These are phyloP conservation scores for Phialemoniopsis sp. DNA, from an alignment of 2,329 filamentous ascomycete species.

Conservation along the genomic window DNA sequence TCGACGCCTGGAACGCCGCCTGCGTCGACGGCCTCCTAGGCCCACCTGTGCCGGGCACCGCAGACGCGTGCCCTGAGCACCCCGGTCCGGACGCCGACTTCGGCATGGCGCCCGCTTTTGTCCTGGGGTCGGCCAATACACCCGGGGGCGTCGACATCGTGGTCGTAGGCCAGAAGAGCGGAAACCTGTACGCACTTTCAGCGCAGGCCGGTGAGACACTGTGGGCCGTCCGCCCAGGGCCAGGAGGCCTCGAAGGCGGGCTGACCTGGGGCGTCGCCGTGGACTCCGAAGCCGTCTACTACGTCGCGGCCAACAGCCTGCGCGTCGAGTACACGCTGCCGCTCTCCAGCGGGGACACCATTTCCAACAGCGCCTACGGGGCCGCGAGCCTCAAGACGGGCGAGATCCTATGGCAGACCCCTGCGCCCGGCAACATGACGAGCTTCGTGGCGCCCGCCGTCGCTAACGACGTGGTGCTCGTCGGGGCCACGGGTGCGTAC, in stretches of 20 bases:
- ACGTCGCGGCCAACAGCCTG: constrained; percentile 16
- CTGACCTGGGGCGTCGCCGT: constrained; percentile 24
- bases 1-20: constrained; percentile 16
- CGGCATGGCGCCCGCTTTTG: constrained; percentile 20
- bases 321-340: constrained; percentile 3
- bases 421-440: constrained; percentile 1
- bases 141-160: constrained; percentile 15
- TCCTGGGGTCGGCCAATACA: constrained; percentile 11
- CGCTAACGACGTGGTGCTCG: constrained; percentile 11
- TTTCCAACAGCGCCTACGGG: constrained; percentile 9
- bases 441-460: constrained; percentile 8
- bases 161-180: constrained; percentile 24
- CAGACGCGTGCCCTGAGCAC: constrained; percentile 4
- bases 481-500: constrained; percentile 1
- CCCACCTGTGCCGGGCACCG: not conserved
- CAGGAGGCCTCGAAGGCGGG: constrained; percentile 16
- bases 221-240: constrained; percentile 18
- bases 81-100: constrained; percentile 15
- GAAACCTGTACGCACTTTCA: constrained; percentile 17
- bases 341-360: constrained; percentile 1
- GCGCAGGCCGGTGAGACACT: constrained; percentile 15
- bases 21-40: constrained; percentile 5
- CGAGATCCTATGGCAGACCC: constrained; percentile 11
- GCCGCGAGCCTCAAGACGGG: constrained; percentile 10
- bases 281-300: constrained; percentile 21